Conservation (phyloP, 2,329 filamentous ascomycete species). For the Phialocephala sp. region DNA sequence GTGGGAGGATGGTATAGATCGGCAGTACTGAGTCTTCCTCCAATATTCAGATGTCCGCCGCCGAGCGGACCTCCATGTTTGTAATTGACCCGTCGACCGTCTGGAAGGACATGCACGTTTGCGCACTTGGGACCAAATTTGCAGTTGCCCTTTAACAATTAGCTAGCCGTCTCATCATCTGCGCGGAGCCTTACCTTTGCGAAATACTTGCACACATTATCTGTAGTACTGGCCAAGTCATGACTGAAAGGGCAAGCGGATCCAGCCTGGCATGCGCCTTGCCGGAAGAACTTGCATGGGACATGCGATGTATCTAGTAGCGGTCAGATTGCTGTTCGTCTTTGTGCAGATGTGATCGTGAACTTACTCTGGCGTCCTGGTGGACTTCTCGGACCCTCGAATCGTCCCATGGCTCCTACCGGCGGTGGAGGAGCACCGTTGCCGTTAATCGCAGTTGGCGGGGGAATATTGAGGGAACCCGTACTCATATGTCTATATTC, state of each 20-base stretch:
- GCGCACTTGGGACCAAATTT: constrained; percentile 99
- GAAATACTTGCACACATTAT: constrained; percentile 98
- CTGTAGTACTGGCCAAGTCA: constrained; percentile 81
- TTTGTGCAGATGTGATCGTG: neutral
- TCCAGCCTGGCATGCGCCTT: constrained; percentile 94
- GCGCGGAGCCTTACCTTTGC: constrained; percentile 74
- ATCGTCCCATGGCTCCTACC: constrained; percentile 49
- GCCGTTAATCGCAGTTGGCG: constrained; percentile 34
- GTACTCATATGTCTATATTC: constrained; percentile 63
- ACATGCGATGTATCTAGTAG: constrained; percentile 88
- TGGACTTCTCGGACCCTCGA: constrained; percentile 67
- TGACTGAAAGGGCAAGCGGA: constrained; percentile 96
- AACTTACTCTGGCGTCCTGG: constrained; percentile 59
- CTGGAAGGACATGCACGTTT: constrained; percentile 92
- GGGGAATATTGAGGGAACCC: constrained; percentile 50
- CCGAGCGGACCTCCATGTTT: constrained; percentile 60
- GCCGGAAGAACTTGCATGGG: constrained; percentile 98
- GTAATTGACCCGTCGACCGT: constrained; percentile 89
- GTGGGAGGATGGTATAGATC: constrained; percentile 67
- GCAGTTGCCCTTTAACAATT: constrained; percentile 80
- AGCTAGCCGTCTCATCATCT: constrained; percentile 16
- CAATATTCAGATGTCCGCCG: constrained; percentile 63
- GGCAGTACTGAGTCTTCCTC: constrained; percentile 67
- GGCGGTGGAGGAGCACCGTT: constrained; percentile 51
- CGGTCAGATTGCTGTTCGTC: constrained; percentile 21